Base-by-base conservation (phyloP, 2,329 filamentous ascomycete species). In the Xylaria polymorpha region DNA sequence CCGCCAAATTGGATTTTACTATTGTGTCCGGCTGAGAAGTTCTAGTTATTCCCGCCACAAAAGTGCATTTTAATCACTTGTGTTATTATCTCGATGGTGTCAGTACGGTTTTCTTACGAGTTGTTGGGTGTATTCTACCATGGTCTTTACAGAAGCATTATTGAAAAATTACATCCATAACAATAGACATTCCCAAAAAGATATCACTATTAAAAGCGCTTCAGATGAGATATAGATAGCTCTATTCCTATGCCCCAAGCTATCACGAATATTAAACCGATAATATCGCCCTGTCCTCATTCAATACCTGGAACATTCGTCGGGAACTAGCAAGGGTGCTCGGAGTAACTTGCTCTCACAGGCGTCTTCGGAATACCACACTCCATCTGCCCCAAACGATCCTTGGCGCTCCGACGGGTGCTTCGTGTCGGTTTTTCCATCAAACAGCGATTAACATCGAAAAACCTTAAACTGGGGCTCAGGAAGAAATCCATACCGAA, bases 341-440 rank as follows among this genome's bases (percentile, higher is more conserved):
- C 22, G 53, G 22, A n/a, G 32, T 35, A 60, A 32, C 46, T 18
- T 22, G 8, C 25, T 43, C 29, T 46, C 48, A 59, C 41, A 55
- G 41, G 56, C 18, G 25, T 41, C 29, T 59, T 63, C 68, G 68
- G 68, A 71, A 66, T 70, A 56, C 57, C 29, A 70, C 50, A 61
- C 65, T 70, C 65, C 65, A 70, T 70, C 37, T 44, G 35, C 43
- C 59, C 58, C 59, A 69, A 58, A 57, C 32, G 6, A 60, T 18
- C n/a, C 67, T 66, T 67, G 67, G 63, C 67, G 3, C 55, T 37
- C 59, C 43, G 59, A 60, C 48, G 55, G 35, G 46, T 58, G 15
- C 14, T 20, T 61, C 22, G 32, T 18, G 41, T 59, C 18, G 25
- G 46, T 70, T 67, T 71, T 66, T 69, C 69, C 69, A 66, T 71